Evolutionary conservation across 192 early-diverging fungal species (phyloP), one percentile per base, ranked within the genome.

Genomic region (Rhizoclosmatium globosum): DNA sequence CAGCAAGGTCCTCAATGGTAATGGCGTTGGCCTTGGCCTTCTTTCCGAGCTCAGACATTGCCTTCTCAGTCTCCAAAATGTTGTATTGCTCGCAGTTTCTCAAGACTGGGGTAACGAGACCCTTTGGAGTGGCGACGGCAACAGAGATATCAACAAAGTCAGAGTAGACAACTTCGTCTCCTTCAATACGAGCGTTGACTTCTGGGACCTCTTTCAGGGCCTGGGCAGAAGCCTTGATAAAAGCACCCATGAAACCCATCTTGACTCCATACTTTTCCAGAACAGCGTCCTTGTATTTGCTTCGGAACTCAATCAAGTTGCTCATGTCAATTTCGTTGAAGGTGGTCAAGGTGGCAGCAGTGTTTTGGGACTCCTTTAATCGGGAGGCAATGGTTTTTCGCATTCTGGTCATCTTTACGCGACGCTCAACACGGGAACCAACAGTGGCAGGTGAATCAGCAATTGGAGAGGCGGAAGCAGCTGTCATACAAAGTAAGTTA

Each of bases 261-360:
- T 97, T 97, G 76, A 99, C 91, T 70, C 94, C 93, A 85, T 98
- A 93, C 82, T 96, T 93, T 87, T 98, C 97, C 73, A 95, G 78
- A 53, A 98, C 94, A 21, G 87, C 85, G 85, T 97, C 98, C 91
- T 98, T 98, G 92, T 98, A 98, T 82, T 90, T 91, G 71, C 90
- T 89, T 76, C 98, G 95, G 76, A 99, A 86, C 38, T 94, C 90
- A 70, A 99, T 96, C 59, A 99, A 83, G 85, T 93, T 94, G 82
- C 91, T 93, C 98, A 99, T 99, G 83, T 99, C 98, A 45, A 99
- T 91, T 89, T 99, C 98, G 88, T 99, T 99, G 87, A 99, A 99
- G 47, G 98, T 99, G 23, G 98, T 99, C 76, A 99, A 89, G 61
- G 96, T 93, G 42, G 98, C 98, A 9, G 98, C 98, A 59, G 91